Percentiles rank a stretch among this genome's conserved stretches.
Conservation (phyloP, 768 basidiomycete genomes). For the Brasilioporus rufonigricans region DNA sequence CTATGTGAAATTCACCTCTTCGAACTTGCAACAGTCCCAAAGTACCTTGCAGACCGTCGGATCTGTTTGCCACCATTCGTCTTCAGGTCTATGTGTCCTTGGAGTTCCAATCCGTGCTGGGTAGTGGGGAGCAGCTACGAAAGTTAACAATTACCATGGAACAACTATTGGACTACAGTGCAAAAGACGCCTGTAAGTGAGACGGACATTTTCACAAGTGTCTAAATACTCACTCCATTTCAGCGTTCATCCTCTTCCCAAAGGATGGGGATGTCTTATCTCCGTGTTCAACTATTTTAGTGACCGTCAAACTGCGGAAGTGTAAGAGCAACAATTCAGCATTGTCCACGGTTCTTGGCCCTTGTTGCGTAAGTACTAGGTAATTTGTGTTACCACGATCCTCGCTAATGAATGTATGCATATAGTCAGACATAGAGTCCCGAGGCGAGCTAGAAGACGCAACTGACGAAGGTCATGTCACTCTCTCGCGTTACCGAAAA, state of each 20-base stretch:
- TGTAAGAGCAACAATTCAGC: not conserved
- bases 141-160: too few species aligned
- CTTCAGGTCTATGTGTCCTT: not conserved
- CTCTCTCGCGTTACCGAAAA: not conserved
- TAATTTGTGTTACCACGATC: not conserved
- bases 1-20: too few species aligned
- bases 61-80: not conserved
- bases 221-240: not conserved
- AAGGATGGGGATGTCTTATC: too few species aligned
- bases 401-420: not conserved
- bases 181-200: too few species aligned
- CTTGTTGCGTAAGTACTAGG: not conserved
- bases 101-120: too few species aligned
- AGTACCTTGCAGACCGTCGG: not conserved
- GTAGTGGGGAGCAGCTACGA: not conserved
- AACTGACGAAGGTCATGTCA: not conserved
- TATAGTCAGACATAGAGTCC: not conserved
- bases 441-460: not conserved
- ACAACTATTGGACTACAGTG: too few species aligned
- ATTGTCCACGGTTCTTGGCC: not conserved
- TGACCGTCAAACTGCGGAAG: not conserved
- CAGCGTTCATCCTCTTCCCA: too few species aligned
- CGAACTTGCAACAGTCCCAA: too few species aligned
- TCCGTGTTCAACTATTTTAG: not conserved
- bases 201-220: not conserved